Evolutionary conservation across 768 basidiomycete genomes (phyloP), one percentile per base, ranked within the genome.

Genomic region (Boletellus ananiceps): DNA sequence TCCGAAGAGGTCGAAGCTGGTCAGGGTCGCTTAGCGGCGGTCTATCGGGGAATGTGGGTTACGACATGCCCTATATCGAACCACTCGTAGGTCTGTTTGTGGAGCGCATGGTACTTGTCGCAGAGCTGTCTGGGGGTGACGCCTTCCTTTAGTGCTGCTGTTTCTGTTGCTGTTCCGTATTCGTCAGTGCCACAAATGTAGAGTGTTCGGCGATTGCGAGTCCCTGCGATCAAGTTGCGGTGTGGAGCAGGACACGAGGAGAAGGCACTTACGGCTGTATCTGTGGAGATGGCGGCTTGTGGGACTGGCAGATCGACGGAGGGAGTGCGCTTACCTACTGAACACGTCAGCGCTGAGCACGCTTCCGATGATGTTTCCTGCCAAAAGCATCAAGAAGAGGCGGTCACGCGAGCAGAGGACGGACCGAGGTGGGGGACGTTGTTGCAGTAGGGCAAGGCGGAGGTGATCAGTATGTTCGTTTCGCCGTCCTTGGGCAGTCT

Each of bases 101-200:
- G 96, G 14, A 97, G 73, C 15, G 77, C 74, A 60, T 94, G 72
- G 66, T 97, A 97, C 70, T 94, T 93, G 69, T 93, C 88, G 66
- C 93, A 96, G 2, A 97, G 75, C 57, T 84, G 80, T 52, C 73
- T 74, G 0, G 93, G 88, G 11, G 88, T 82, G 34, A 93, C 67
- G 0, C 84, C 82, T 64, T 95, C 92, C 63, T 93, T 92, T 51
- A 92, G 67, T 4, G 96, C 95, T 67, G 96, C 94, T 2, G 94
- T 97, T 74, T 99, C 96, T 0, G 96, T 96, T 0, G 96, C 95
- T 7, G 96, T 99, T n/a, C 96, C 96, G 61, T 99, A 99, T 69
- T 99, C 96, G 64, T 99, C 96, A 4, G 96, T 98, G 23, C 96
- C 96, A 68, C 96, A 99, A 48, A 99, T 79, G 65, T 95, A 99